Evolutionary conservation across 352 stramenopile genomes (phyloP).

Genomic region (Pythium rhizo-oryzae): DNA sequence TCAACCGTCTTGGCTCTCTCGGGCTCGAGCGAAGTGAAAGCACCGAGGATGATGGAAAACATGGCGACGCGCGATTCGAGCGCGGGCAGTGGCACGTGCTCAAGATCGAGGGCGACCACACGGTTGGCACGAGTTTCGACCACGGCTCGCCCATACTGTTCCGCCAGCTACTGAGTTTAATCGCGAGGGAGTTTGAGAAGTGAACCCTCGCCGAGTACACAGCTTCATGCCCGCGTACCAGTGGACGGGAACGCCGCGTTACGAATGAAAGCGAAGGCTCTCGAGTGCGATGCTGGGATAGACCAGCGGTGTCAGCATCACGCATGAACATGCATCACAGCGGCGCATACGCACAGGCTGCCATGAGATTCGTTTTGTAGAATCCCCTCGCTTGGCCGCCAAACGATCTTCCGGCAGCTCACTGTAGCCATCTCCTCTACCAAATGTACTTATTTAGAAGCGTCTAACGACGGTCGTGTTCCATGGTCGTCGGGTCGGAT

Average conservation of each 20-base stretch:
- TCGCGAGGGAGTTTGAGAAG: conserved; percentile 28
- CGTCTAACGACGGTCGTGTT: conserved; percentile 7
- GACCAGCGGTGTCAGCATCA: too few relatives aligned
- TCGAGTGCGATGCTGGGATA: too few relatives aligned
- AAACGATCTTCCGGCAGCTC: background rate
- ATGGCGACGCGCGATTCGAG: background rate
- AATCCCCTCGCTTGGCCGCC: too few relatives aligned
- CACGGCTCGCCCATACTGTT: conserved; percentile 23
- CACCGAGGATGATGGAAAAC: background rate
- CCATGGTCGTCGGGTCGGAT: background rate
- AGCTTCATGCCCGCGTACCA: too few relatives aligned
- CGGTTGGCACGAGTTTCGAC: conserved; percentile 32
- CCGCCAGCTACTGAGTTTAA: conserved; percentile 23
- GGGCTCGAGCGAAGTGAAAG: background rate
- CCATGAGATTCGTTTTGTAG: too few relatives aligned
- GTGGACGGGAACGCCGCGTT: too few relatives aligned
- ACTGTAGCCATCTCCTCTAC: conserved; percentile 2
- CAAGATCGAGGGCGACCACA: conserved; percentile 31
- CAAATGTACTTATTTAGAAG: conserved; percentile 4
- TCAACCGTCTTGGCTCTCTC: conserved; percentile 1
- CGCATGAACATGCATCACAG: too few relatives aligned
- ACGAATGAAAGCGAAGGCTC: too few relatives aligned
- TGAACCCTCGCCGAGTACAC: background rate
- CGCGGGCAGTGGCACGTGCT: conserved; percentile 30
- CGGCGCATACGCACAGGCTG: too few relatives aligned